Evolutionary conservation across 2,329 filamentous ascomycete species (phyloP), one percentile per base, ranked within the genome.

Genomic region (Xylariomycetidae sp.): DNA sequence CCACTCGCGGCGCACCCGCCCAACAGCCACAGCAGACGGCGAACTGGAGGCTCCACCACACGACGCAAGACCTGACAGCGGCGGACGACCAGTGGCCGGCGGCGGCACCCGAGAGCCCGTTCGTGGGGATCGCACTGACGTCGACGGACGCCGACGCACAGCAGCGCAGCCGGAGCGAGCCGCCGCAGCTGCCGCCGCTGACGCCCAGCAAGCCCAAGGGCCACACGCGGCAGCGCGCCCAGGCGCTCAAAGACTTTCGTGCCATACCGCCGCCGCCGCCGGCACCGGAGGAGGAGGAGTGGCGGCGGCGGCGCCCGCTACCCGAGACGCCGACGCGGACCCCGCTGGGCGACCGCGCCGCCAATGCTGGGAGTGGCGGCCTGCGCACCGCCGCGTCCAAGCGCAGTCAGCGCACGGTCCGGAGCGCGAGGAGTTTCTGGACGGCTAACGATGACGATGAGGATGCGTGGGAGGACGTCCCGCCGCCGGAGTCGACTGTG

Each of bases 401-500:
- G 30, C 28, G 40, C 13, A 53, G 42, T 24, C 37, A 44, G 29
- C 47, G 42, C 29, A 42, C 42, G 3, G 33, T 39, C 10, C 36
- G 37, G 17, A 52, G 48, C 20, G 17, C 42, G 29, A 31, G 40
- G 19, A 49, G 48, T 28, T 31, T 34, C 7, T 44, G 42, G 7
- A 40, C 37, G 10, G 45, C 46, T 7, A 44, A 39, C 3, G 47
- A 40, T 5, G 42, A 51, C 10, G 52, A 54, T 6, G 52, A 55
- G 0, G 50, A 52, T 33, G 46, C 44, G 7, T 55, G 52, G 52
- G 51, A 54, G 19, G 52, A 55, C 32, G 39, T 54, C 32, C 42
- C 40, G 5, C 52, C 51, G 10, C 45, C 52, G 1, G 46, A 43
- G 26, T 50, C 49, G n/a, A 42, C 41, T 3, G 34, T 48, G 9